Evolutionary conservation across 2,329 filamentous ascomycete genomes (phyloP).

Genomic region (Penicillium sp.): DNA sequence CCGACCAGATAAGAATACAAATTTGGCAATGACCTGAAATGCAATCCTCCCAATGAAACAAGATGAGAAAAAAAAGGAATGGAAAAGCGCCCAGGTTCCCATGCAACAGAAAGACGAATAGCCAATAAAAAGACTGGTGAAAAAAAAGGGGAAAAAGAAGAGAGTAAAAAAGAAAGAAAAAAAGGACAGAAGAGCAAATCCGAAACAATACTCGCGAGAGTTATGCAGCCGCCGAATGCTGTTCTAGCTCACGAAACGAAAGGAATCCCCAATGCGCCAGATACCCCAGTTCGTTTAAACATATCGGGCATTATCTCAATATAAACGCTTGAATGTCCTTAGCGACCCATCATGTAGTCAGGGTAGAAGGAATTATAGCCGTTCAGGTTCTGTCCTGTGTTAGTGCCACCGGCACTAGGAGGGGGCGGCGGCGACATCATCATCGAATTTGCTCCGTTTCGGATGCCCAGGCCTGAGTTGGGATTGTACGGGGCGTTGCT

Average conservation of each 20-base stretch:
- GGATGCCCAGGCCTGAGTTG: constrained; percentile 41
- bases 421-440: constrained; percentile 33
- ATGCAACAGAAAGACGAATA: constrained; percentile 30
- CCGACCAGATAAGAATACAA: constrained; percentile 30
- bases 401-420: constrained; percentile 30
- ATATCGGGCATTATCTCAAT: constrained; percentile 43
- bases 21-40: constrained; percentile 31
- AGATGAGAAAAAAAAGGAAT: constrained; percentile 25
- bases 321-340: constrained; percentile 26
- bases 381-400: constrained; percentile 33
- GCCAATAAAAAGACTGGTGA: constrained; percentile 21
- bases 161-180: constrained; percentile 21
- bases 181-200: constrained; percentile 27
- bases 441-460: constrained; percentile 35
- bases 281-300: constrained; percentile 43
- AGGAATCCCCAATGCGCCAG: constrained; percentile 41
- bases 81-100: constrained; percentile 34
- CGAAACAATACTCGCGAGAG: constrained; percentile 38
- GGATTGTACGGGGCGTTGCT: constrained; percentile 35
- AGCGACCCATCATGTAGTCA: constrained; percentile 52
- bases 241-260: constrained; percentile 41
- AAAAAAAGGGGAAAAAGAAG: constrained; percentile 19
- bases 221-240: constrained; percentile 43
- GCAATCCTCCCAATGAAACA: constrained; percentile 33
- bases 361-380: constrained; percentile 43